These are phyloP conservation scores for Cercospora zeina DNA, from an alignment of 2,329 filamentous ascomycete species.

Conservation along the genomic window DNA sequence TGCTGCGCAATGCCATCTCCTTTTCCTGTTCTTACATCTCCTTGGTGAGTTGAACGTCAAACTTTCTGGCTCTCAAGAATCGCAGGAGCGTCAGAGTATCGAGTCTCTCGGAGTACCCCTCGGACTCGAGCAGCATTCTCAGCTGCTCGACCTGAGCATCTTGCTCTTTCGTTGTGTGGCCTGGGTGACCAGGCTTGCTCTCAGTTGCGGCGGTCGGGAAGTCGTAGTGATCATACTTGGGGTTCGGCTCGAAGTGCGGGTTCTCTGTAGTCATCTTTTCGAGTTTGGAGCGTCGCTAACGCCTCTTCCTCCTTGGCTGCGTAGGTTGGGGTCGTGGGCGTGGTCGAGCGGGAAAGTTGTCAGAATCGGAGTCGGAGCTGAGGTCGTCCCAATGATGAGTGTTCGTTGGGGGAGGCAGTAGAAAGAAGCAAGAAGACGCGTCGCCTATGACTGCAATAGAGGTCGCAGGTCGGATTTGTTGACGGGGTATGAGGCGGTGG, in stretches of 20 bases:
- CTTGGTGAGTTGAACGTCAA: conserved; percentile 80
- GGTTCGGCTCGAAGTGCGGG: conserved; percentile 60
- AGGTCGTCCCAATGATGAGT: neutral
- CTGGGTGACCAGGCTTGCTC: conserved; percentile 74
- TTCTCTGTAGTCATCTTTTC: conserved; percentile 37
- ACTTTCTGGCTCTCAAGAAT: conserved; percentile 82
- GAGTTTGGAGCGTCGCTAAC: neutral
- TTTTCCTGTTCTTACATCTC: conserved; percentile 67
- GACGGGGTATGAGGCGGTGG: conserved; percentile 6
- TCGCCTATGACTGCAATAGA: neutral
- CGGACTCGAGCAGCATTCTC: conserved; percentile 77
- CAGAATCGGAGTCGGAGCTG: neutral
- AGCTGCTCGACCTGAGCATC: conserved; percentile 88
- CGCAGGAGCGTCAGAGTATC: conserved; percentile 88
- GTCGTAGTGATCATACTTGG: conserved; percentile 96
- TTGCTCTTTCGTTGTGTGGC: conserved; percentile 81
- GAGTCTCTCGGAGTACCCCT: conserved; percentile 78
- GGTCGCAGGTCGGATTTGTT: neutral
- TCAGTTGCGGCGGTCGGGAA: conserved; percentile 77
- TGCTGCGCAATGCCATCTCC: neutral
- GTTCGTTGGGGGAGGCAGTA: neutral
- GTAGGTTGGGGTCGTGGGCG: neutral
- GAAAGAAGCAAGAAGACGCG: neutral
- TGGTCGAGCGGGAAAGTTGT: neutral
- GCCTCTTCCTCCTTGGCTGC: neutral